Conservation (phyloP, 2,329 filamentous ascomycete genomes). For the Colletotrichum musicola region DNA sequence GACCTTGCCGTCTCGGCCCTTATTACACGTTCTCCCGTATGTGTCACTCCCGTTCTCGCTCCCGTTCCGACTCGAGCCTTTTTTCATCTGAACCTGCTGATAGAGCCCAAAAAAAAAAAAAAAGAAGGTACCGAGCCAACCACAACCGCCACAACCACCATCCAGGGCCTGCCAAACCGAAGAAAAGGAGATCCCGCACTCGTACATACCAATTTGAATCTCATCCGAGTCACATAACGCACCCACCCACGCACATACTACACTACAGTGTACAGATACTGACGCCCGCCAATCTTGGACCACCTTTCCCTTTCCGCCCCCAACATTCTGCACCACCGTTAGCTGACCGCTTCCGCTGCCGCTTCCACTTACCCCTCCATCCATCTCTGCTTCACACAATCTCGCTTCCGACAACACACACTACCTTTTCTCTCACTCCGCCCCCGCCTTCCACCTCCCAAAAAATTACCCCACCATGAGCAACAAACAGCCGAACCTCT, state of each 20-base stretch:
- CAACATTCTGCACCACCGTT: slow-evolving; percentile 21
- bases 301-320: slow-evolving; percentile 3
- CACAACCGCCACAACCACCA: background rate
- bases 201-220: too few species aligned
- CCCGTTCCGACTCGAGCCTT: slow-evolving; percentile 19
- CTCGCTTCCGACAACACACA: slow-evolving; percentile 29
- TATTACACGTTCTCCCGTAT: slow-evolving; percentile 27
- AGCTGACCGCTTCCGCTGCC: slow-evolving; percentile 14
- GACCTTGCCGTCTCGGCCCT: slow-evolving; percentile 19
- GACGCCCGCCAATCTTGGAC: slow-evolving; percentile 28
- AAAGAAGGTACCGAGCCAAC: too few species aligned
- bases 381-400: slow-evolving; percentile 18
- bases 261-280: background rate
- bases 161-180: slow-evolving; percentile 3
- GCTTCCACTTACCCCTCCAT: slow-evolving; percentile 13
- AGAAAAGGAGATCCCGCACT: background rate
- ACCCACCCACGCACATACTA: slow-evolving; percentile 12
- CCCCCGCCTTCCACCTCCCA: slow-evolving; percentile 30
- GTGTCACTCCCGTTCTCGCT: background rate
- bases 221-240: too few species aligned
- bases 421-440: slow-evolving; percentile 10
- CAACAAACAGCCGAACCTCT: slow-evolving; percentile 77
- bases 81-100: slow-evolving; percentile 35
- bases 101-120: slow-evolving; percentile 3
- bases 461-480: slow-evolving; percentile 52